Conservation (phyloP, 2,329 filamentous ascomycete species). For the Cladophialophora chaetospira region DNA sequence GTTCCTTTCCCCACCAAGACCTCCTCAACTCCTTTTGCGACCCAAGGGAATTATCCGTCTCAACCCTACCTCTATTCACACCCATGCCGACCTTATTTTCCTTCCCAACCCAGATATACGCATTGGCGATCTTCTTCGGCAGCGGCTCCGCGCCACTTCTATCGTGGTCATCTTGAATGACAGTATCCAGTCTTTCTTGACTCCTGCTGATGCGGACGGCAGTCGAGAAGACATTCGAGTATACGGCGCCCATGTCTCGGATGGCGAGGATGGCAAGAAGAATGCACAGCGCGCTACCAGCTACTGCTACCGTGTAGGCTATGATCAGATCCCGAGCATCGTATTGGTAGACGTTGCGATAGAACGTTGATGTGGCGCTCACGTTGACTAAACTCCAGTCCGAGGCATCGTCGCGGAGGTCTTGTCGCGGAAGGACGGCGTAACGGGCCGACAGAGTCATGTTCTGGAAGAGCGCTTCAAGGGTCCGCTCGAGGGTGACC, state of each 20-base stretch:
- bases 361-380: background rate
- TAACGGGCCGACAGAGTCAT: conserved; percentile 6
- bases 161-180: background rate
- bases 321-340: background rate
- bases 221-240: conserved; percentile 8
- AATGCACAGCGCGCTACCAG: background rate
- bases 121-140: background rate
- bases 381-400: conserved; percentile 1
- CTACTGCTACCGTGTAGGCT: background rate
- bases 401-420: conserved; percentile 1
- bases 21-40: background rate
- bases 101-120: background rate
- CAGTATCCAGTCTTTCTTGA: background rate
- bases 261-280: conserved; percentile 1
- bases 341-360: conserved; percentile 5
- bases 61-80: background rate
- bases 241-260: background rate
- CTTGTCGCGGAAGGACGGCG: conserved; percentile 1
- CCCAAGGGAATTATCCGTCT: background rate
- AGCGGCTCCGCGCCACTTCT: background rate
- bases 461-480: conserved; percentile 1
- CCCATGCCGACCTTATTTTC: background rate
- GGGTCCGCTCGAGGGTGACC: background rate
- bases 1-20: background rate
- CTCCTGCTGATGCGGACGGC: background rate